Conservation (phyloP, 176 grass and related monocot genomes). For the Metroxylon sagu region DNA sequence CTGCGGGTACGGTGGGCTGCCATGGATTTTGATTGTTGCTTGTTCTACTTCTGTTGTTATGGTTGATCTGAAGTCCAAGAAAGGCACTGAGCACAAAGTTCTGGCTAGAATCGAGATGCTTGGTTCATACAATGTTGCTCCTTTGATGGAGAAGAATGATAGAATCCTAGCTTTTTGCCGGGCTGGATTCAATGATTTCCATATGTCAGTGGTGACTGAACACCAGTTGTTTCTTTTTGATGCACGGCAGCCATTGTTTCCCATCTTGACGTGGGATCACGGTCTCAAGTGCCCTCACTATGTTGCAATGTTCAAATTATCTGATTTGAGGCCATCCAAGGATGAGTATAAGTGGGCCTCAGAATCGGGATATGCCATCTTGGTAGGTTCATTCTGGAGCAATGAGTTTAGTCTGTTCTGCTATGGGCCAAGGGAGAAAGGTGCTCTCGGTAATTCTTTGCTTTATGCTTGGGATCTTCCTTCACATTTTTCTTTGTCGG, state of each 20-base stretch:
- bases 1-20: constrained; percentile 60
- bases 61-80: constrained; percentile 57
- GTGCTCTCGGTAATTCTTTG: constrained; percentile 19
- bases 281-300: constrained; percentile 46
- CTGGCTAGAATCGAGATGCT: constrained; percentile 35
- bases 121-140: constrained; percentile 37
- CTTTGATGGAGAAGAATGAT: constrained; percentile 27
- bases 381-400: constrained; percentile 60
- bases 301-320: constrained; percentile 56
- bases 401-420: constrained; percentile 52
- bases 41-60: constrained; percentile 36
- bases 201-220: constrained; percentile 53
- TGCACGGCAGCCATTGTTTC: constrained; percentile 33
- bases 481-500: constrained; percentile 45
- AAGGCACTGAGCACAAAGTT: constrained; percentile 23
- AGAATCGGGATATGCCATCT: constrained; percentile 58
- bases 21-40: constrained; percentile 52
- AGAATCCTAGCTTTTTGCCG: constrained; percentile 69
- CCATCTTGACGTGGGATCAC: constrained; percentile 64
- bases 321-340: constrained; percentile 46
- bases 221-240: constrained; percentile 58
- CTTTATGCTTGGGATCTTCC: constrained; percentile 60
- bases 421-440: constrained; percentile 47
- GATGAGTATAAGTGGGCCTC: constrained; percentile 37
- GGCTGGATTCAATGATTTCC: constrained; percentile 53